A percentile compares a stretch with the other conserved stretches of the same genome.
Conservation (phyloP, 768 basidiomycete species). For the Rhodotorula toruloides region DNA sequence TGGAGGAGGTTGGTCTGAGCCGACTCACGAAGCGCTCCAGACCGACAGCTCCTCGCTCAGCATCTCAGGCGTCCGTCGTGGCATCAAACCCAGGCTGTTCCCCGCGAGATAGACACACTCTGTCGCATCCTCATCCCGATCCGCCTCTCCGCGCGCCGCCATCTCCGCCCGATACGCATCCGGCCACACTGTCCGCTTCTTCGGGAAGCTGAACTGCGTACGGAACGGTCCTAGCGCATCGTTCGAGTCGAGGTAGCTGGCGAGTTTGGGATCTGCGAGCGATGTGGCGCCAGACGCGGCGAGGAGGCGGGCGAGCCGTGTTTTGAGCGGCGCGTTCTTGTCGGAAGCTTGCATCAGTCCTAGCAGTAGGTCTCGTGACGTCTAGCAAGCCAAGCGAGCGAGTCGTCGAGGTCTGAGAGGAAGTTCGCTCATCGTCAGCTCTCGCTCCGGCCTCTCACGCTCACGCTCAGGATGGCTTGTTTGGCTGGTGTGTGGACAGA, state of each 20-base stretch:
- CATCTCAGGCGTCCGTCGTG: constrained; percentile 65
- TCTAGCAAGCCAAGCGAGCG: neutral
- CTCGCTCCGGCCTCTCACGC: too few species aligned
- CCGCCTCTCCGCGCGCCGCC: neutral
- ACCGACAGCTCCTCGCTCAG: constrained; percentile 75
- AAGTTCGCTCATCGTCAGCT: too few species aligned
- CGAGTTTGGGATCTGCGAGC: constrained; percentile 15
- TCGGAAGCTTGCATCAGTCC: constrained; percentile 4
- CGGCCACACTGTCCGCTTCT: neutral
- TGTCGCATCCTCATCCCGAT: constrained; percentile 49
- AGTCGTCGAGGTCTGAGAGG: too few species aligned
- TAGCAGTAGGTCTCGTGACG: too few species aligned
- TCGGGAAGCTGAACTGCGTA: constrained; percentile 22
- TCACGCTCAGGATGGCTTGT: too few species aligned
- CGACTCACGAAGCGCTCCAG: constrained; percentile 62
- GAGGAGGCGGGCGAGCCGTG: constrained; percentile 16
- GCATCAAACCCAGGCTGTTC: constrained; percentile 82
- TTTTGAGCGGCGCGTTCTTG: neutral
- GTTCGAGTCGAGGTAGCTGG: constrained; percentile 18
- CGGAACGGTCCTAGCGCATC: constrained; percentile 17
- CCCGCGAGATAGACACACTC: constrained; percentile 81
- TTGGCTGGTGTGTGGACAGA: too few species aligned
- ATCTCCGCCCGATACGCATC: constrained; percentile 7
- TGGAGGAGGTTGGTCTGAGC: neutral
- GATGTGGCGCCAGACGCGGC: constrained; percentile 28